A percentile compares a stretch with the other conserved stretches of the same genome.
phyloP scores from a whole-genome alignment of 1,139 yeast genomes.

The Pichiaceae sp. region DNA sequence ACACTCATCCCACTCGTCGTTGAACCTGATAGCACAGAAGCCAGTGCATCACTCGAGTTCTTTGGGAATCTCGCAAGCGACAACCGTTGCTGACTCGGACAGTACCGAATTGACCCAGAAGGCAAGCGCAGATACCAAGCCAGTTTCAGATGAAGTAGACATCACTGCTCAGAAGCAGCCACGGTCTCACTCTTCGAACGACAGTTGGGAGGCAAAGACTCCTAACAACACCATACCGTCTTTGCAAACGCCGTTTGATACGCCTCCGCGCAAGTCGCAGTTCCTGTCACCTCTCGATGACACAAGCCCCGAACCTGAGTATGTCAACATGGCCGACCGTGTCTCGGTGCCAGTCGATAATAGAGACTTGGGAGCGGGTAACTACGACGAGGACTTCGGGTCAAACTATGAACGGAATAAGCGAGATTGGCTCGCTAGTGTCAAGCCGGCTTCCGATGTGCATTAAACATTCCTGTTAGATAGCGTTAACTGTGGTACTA shows the following conservation, averaged over 20 bases:
- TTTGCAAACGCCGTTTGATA: slow-evolving; percentile 16
- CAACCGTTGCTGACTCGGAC: neutral
- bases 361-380: neutral
- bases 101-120: neutral
- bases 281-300: slow-evolving; percentile 4
- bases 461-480: neutral
- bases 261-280: slow-evolving; percentile 18
- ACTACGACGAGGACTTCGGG: neutral
- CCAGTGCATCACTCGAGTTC: neutral
- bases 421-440: slow-evolving; percentile 13
- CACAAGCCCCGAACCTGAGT: neutral
- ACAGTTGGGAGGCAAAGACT: neutral
- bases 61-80: neutral
- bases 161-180: neutral
- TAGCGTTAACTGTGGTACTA: slow-evolving; percentile 3
- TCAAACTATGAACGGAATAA: slow-evolving; percentile 12
- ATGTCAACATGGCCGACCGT: neutral
- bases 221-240: neutral
- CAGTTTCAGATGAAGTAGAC: neutral
- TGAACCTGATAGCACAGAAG: neutral
- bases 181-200: neutral
- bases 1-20: neutral
- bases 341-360: too few species aligned
- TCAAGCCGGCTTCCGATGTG: neutral
- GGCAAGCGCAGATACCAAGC: neutral